phyloP scores from a whole-genome alignment of 2,329 filamentous ascomycete species.

The Graphilbum sp. region DNA sequence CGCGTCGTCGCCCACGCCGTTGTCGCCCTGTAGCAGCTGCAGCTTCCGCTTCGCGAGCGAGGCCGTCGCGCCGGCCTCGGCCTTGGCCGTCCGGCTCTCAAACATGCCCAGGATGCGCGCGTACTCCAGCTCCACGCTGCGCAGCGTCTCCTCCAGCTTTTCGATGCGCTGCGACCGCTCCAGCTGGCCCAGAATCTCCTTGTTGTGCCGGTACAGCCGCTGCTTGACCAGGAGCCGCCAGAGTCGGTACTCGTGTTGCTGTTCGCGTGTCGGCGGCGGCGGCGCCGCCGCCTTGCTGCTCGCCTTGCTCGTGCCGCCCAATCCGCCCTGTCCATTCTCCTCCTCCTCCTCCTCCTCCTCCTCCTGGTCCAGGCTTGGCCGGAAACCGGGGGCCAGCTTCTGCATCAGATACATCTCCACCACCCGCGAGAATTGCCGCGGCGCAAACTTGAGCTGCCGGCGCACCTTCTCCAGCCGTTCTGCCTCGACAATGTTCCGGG shows the following conservation, averaged over 20 bases:
- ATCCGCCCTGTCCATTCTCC: background rate
- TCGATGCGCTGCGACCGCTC: slow-evolving; percentile 51
- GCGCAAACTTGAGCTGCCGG: slow-evolving; percentile 50
- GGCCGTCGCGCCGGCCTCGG: background rate
- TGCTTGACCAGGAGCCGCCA: slow-evolving; percentile 67
- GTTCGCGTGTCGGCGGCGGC: slow-evolving; percentile 30
- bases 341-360: slow-evolving; percentile 4
- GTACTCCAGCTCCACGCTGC: slow-evolving; percentile 56
- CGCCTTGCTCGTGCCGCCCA: slow-evolving; percentile 12
- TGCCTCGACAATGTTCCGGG: slow-evolving; percentile 40
- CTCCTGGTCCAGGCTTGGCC: slow-evolving; percentile 32
- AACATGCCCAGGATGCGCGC: slow-evolving; percentile 40
- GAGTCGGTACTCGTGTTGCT: slow-evolving; percentile 47
- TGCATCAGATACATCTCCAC: slow-evolving; percentile 62
- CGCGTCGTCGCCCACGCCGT: background rate
- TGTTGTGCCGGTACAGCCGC: slow-evolving; percentile 59
- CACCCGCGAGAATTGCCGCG: slow-evolving; percentile 59
- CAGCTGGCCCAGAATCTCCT: slow-evolving; percentile 52
- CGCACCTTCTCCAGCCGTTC: slow-evolving; percentile 40
- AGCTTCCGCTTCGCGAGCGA: slow-evolving; percentile 10
- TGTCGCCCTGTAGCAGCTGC: slow-evolving; percentile 10
- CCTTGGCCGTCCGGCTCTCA: slow-evolving; percentile 21
- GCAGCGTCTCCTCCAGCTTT: slow-evolving; percentile 54
- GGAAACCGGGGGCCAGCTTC: slow-evolving; percentile 36
- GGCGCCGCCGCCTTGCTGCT: slow-evolving; percentile 4